Percentiles rank a stretch among this genome's conserved stretches.
phyloP scores from a whole-genome alignment of 2,329 filamentous ascomycete genomes.

The Diatrype stigma region DNA sequence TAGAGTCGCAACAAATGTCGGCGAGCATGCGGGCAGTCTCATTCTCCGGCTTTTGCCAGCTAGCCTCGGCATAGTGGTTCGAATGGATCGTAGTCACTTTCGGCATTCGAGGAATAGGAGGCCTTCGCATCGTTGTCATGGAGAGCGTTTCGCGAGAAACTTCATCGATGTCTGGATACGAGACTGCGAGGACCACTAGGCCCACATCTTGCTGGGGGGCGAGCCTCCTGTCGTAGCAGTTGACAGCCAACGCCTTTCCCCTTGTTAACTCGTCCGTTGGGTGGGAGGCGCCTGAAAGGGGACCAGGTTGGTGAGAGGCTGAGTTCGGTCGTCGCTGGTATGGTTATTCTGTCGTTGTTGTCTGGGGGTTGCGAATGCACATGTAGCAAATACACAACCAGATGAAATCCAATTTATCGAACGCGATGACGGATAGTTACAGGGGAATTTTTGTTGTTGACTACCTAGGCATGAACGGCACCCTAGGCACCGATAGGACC shows the following conservation, averaged over 20 bases:
- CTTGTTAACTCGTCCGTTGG: background rate
- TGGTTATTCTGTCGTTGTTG: background rate
- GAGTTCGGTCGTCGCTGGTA: background rate
- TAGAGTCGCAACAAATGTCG: background rate
- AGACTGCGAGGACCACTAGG: slow-evolving; percentile 21
- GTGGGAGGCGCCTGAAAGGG: background rate
- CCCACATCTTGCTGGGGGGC: slow-evolving; percentile 20
- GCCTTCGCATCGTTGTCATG: slow-evolving; percentile 23
- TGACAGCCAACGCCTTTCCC: too few species aligned
- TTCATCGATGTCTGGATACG: slow-evolving; percentile 13
- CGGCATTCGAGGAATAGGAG: slow-evolving; percentile 5
- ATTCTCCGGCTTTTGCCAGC: slow-evolving; percentile 1
- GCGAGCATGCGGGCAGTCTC: background rate
- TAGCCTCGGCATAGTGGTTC: slow-evolving; percentile 4
- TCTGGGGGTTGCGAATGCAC: background rate
- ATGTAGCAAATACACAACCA: background rate
- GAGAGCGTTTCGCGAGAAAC: slow-evolving; percentile 9
- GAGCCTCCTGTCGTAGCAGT: slow-evolving; percentile 13
- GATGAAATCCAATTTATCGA: background rate
- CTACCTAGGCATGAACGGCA: background rate
- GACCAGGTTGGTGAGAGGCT: background rate
- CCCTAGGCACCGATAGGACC: background rate
- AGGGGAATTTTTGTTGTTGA: background rate
- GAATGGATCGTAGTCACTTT: slow-evolving; percentile 6
- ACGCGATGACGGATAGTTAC: background rate